Conservation (phyloP, 2,329 filamentous ascomycete genomes). For the Mariannaea elegans region DNA sequence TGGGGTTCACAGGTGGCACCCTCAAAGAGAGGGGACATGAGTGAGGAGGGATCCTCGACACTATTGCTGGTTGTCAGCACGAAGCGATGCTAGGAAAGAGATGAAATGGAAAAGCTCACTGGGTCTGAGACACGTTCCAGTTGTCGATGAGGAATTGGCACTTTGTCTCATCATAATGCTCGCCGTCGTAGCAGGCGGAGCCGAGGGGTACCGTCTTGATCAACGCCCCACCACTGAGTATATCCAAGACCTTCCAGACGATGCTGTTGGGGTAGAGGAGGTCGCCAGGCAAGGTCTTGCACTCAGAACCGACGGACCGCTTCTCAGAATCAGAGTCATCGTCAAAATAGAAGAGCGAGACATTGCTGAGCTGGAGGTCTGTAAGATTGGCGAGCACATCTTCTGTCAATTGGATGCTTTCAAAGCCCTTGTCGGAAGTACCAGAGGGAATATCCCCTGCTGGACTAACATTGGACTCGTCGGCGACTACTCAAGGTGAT, state of each 20-base stretch:
- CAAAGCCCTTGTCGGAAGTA: conserved; percentile 16
- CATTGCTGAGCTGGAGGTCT: conserved; percentile 35
- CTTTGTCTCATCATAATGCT: conserved; percentile 39
- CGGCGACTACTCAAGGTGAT: conserved; percentile 22
- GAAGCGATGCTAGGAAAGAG: neutral
- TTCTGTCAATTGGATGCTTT: conserved; percentile 45
- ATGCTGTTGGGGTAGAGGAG: conserved; percentile 36
- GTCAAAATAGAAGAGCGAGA: conserved; percentile 45
- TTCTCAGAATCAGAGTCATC: conserved; percentile 31
- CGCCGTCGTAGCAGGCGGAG: conserved; percentile 41
- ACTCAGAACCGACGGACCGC: conserved; percentile 27
- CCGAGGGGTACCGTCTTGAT: conserved; percentile 44
- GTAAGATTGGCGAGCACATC: conserved; percentile 43
- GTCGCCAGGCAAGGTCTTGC: conserved; percentile 46
- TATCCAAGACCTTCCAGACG: conserved; percentile 45
- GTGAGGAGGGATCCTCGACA: conserved; percentile 47
- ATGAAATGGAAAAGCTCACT: conserved; percentile 14
- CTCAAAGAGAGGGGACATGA: conserved; percentile 52
- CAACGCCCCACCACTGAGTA: conserved; percentile 43
- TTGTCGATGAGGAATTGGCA: conserved; percentile 40
- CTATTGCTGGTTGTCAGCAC: conserved; percentile 27
- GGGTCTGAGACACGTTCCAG: conserved; percentile 36
- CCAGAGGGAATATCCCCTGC: conserved; percentile 24
- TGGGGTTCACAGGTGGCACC: conserved; percentile 47
- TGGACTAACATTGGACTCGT: conserved; percentile 34